Evolutionary conservation across 768 basidiomycete genomes (phyloP).

Genomic region (Gymnopilus dilepis): DNA sequence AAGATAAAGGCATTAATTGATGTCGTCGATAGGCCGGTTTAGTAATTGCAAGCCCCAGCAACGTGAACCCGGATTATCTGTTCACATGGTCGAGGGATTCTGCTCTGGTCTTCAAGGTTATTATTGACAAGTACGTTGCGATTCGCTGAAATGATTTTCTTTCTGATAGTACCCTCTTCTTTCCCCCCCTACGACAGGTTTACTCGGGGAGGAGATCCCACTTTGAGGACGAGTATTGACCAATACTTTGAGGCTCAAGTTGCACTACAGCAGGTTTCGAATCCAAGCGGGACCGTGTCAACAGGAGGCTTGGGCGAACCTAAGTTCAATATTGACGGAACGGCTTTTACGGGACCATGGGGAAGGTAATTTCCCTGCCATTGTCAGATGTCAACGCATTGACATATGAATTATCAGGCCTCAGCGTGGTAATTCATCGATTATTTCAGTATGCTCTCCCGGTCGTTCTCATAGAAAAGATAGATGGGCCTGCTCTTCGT

Average conservation of each 20-base stretch:
- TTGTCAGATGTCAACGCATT: not conserved
- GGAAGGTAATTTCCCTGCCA: conserved; percentile 39
- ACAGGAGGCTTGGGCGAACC: conserved; percentile 83
- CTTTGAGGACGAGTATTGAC: conserved; percentile 58
- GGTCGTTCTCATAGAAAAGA: not conserved
- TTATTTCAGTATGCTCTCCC: not conserved
- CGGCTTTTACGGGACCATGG: conserved; percentile 64
- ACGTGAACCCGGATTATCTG: conserved; percentile 61
- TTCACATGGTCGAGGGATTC: conserved; percentile 82
- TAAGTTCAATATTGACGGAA: conserved; percentile 72
- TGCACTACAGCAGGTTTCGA: conserved; percentile 65
- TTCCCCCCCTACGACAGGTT: conserved; percentile 42
- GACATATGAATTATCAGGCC: conserved; percentile 42
- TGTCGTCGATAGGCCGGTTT: conserved; percentile 48
- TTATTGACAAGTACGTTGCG: conserved; percentile 50
- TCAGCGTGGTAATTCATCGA: conserved; percentile 54
- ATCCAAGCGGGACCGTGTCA: conserved; percentile 68
- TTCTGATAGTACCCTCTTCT: conserved; percentile 24
- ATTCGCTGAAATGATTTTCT: conserved; percentile 34
- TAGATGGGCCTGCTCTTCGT: conserved; percentile 80
- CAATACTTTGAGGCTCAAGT: conserved; percentile 61
- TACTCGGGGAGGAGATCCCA: conserved; percentile 55
- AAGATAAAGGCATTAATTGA: too few species aligned
- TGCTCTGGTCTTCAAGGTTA: conserved; percentile 68
- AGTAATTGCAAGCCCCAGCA: conserved; percentile 63